These are phyloP conservation scores for Serendipita indica DNA, from an alignment of 768 basidiomycete genomes.

Conservation along the genomic window DNA sequence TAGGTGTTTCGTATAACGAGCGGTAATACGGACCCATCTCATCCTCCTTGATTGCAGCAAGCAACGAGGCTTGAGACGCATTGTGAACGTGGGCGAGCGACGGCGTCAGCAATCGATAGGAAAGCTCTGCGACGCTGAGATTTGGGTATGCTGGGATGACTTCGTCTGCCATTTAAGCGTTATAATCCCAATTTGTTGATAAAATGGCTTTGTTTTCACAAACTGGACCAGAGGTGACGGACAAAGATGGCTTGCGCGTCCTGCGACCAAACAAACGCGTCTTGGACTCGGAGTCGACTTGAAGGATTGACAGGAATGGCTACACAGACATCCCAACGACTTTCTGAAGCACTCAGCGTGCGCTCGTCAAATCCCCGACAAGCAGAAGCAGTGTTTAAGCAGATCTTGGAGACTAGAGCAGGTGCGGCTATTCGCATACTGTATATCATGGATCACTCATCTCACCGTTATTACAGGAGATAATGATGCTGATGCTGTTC, in stretches of 20 bases:
- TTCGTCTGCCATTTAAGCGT: constrained; percentile 91
- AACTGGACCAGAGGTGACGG: not conserved
- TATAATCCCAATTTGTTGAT: too few species aligned
- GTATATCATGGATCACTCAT: constrained; percentile 11
- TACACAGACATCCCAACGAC: constrained; percentile 22
- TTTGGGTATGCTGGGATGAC: constrained; percentile 76
- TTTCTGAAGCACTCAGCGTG: constrained; percentile 42
- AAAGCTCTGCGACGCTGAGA: constrained; percentile 60
- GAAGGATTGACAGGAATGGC: not conserved
- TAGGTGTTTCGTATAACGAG: not conserved
- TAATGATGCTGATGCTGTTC: constrained; percentile 31
- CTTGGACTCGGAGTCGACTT: not conserved
- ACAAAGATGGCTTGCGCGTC: constrained; percentile 14
- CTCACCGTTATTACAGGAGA: constrained; percentile 21
- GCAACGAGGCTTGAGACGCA: constrained; percentile 44
- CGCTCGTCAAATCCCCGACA: constrained; percentile 36
- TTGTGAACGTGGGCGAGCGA: constrained; percentile 49
- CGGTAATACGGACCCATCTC: constrained; percentile 71
- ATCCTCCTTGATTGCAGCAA: constrained; percentile 66
- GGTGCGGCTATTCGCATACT: constrained; percentile 12
- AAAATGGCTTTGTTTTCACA: constrained; percentile 10
- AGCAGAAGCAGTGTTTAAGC: constrained; percentile 62
- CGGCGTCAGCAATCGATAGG: constrained; percentile 56
- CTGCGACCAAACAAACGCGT: constrained; percentile 5
- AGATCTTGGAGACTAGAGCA: constrained; percentile 37